Percentiles rank a stretch among this genome's conserved stretches.
These are phyloP conservation scores for Basipetospora chlamydospora DNA, from an alignment of 2,329 filamentous ascomycete species.

Conservation along the genomic window DNA sequence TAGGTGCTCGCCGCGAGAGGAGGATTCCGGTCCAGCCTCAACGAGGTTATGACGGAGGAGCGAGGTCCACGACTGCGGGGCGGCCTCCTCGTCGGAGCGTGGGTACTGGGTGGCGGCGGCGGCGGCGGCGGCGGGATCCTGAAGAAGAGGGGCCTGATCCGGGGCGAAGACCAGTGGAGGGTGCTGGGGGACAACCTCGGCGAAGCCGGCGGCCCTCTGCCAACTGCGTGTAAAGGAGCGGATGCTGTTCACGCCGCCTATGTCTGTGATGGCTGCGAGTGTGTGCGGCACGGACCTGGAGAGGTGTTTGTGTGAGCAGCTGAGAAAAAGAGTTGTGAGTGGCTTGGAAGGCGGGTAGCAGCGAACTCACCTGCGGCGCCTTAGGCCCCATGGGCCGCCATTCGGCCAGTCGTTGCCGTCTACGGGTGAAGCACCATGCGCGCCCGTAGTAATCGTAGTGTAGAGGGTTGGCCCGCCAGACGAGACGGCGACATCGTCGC, in stretches of 20 bases:
- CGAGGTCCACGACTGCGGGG: slow-evolving; percentile 20
- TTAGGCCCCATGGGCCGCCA: too few species aligned
- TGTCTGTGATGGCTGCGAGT: slow-evolving; percentile 47
- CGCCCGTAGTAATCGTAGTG: too few species aligned
- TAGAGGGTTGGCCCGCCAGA: too few species aligned
- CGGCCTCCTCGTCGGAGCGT: slow-evolving; percentile 24
- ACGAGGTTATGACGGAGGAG: slow-evolving; percentile 39
- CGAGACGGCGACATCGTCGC: too few species aligned
- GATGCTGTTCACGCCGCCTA: slow-evolving; percentile 85
- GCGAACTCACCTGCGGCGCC: too few species aligned
- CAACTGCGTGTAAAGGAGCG: slow-evolving; percentile 87
- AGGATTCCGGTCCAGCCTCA: slow-evolving; percentile 18
- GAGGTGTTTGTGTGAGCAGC: too few species aligned
- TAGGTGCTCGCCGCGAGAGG: slow-evolving; percentile 9
- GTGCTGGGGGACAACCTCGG: slow-evolving; percentile 70
- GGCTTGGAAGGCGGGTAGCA: too few species aligned
- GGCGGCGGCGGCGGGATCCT: slow-evolving; percentile 14
- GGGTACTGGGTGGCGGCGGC: slow-evolving; percentile 10
- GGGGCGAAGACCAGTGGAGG: slow-evolving; percentile 56
- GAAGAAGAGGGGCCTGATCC: slow-evolving; percentile 35
- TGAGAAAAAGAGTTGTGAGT: too few species aligned
- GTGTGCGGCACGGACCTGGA: slow-evolving; percentile 40
- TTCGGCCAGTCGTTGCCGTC: too few species aligned
- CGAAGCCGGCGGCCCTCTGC: slow-evolving; percentile 79
- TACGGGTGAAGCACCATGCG: too few species aligned